Base-by-base conservation (phyloP, 106 monocot genomes). In the Apostasia shenzhenica region DNA sequence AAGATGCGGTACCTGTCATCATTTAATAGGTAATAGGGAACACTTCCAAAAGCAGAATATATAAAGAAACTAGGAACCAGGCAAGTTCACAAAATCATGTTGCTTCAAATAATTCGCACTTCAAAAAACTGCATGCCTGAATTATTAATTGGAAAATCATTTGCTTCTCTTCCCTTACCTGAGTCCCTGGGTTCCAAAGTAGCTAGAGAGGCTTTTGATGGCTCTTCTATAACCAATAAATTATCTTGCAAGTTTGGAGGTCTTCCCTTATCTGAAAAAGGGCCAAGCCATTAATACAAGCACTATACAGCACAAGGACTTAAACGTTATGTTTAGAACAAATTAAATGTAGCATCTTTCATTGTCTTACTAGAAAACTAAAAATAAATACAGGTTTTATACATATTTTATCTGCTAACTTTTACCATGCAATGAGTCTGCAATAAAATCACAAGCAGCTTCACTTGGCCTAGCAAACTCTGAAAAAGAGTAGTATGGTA, bases 131-230 rank as follows among this genome's bases (percentile, higher is more conserved):
- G 48, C n/a, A 43, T 49, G 7, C 65, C 65, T 48, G 65, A 65
- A 65, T 48, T 43, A 26, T 65, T 48, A 48, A 65, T 8, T 65
- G 65, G 65, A 1, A 37, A 43, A 43, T 26, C 65, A 65, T 47
- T 65, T 65, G 65, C 48, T 14, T 48, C 48, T 6, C 2, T 65
- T 65, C 7, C 8, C 14, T 48, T 2, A 65, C 7, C 9, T 0
- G 37, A 47, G 10, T 4, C 37, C 48, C 48, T 65, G 47, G 8
- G 14, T 65, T 49, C 48, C 47, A 43, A 37, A 7, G 26, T 37
- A 65, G 48, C 48, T 13, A 65, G 26, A 65, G 65, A 47, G 13
- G 48, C 14, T 48, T 65, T 65, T 49, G 47, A 2, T 6, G 1
- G 26, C 4, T 65, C 49, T 37, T 65, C n/a, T 8, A 7, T 49